phyloP scores from a whole-genome alignment of 371 early-diverging fungal genomes.

The Mucor mucedo region DNA sequence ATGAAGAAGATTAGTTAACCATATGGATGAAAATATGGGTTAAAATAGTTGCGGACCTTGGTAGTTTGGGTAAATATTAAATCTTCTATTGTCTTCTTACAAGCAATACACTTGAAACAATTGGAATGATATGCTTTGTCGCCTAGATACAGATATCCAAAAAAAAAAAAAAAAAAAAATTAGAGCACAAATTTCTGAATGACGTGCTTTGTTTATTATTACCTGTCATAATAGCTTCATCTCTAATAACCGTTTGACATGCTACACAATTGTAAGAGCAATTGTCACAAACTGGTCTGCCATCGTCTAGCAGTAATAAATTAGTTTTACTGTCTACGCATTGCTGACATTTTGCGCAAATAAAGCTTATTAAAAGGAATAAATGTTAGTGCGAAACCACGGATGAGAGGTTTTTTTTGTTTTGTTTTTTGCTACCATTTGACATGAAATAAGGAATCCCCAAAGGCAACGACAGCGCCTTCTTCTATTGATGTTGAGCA shows the following conservation, averaged over 20 bases:
- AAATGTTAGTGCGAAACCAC: slow-evolving; percentile 25
- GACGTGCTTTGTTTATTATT: neutral
- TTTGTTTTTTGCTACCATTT: slow-evolving; percentile 65
- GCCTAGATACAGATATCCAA: slow-evolving; percentile 37
- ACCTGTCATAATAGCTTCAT: slow-evolving; percentile 90
- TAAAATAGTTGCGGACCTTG: slow-evolving; percentile 43
- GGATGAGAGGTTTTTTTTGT: no score
- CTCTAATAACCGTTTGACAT: slow-evolving; percentile 78
- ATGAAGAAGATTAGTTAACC: neutral
- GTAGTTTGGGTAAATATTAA: slow-evolving; percentile 83
- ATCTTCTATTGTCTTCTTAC: slow-evolving; percentile 73
- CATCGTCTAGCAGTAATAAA: slow-evolving; percentile 76
- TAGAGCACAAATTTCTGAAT: neutral
- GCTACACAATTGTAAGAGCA: slow-evolving; percentile 83
- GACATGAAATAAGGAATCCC: slow-evolving; percentile 82
- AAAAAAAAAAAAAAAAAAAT: neutral
- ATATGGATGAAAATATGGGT: neutral
- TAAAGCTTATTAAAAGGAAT: slow-evolving; percentile 51
- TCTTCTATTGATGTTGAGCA: slow-evolving; percentile 74
- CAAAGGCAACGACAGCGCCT: slow-evolving; percentile 82
- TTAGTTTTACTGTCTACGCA: slow-evolving; percentile 77
- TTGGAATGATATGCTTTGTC: slow-evolving; percentile 83
- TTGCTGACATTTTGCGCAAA: slow-evolving; percentile 76
- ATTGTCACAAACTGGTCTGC: slow-evolving; percentile 82
- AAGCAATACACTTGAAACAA: slow-evolving; percentile 81